Evolutionary conservation across 495 filamentous ascomycete species (phyloP).

Genomic region (Diplogelasinospora grovesii): DNA sequence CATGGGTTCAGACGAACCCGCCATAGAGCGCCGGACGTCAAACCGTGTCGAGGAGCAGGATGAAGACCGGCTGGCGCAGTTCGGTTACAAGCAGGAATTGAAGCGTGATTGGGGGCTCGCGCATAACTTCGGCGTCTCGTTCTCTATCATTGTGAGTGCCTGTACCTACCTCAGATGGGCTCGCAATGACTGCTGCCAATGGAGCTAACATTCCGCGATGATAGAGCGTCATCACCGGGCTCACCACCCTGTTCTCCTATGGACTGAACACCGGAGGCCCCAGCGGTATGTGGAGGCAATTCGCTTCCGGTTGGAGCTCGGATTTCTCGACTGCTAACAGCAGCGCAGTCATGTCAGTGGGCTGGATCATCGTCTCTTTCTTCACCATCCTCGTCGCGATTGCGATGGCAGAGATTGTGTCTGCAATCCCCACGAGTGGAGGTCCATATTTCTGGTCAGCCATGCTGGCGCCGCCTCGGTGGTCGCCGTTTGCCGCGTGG

Average conservation of each 20-base stretch:
- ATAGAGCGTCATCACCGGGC: slow-evolving; percentile 56
- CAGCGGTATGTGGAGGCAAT: slow-evolving; percentile 35
- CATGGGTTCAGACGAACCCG: slow-evolving; percentile 13
- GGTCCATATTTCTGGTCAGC: slow-evolving; percentile 65
- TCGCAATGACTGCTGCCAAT: no score
- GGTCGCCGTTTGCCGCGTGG: slow-evolving; percentile 56
- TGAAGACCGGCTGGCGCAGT: slow-evolving; percentile 49
- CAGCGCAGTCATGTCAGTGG: slow-evolving; percentile 35
- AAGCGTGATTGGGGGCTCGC: slow-evolving; percentile 53
- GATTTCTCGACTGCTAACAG: no score
- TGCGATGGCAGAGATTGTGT: slow-evolving; percentile 63
- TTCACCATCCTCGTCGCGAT: slow-evolving; percentile 39
- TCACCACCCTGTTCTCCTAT: slow-evolving; percentile 52
- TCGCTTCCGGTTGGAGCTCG: not conserved
- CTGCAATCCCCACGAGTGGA: slow-evolving; percentile 56
- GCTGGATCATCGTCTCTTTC: slow-evolving; percentile 29
- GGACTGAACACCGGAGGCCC: slow-evolving; percentile 53
- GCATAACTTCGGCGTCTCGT: slow-evolving; percentile 61
- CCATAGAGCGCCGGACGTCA: slow-evolving; percentile 19
- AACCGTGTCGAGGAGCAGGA: slow-evolving; percentile 33
- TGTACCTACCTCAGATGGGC: no score
- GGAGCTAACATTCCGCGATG: not conserved
- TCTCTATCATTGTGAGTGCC: slow-evolving; percentile 55
- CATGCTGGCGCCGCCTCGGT: slow-evolving; percentile 48
- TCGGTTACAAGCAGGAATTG: slow-evolving; percentile 59